Evolutionary conservation across 495 filamentous ascomycete species (phyloP), one percentile per base, ranked within the genome.

Genomic region (Aspergillus bertholletiae): DNA sequence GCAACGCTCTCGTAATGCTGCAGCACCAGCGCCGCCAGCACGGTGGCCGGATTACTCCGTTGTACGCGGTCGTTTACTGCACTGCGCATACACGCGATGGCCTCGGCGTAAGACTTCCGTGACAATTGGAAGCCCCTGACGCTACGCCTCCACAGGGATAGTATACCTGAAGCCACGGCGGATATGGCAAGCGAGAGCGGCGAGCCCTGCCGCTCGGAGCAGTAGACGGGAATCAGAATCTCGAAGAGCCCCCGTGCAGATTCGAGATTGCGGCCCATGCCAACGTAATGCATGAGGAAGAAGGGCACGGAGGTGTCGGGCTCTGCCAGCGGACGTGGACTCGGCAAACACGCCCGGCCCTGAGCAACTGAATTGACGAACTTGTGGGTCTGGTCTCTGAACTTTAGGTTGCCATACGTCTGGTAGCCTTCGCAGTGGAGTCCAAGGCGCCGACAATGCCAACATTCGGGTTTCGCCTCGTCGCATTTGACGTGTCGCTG

Each of bases 401-500:
- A 60, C 34, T 37, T 52, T 6, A 55, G 15, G 2, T 22, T 55
- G 45, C 13, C 18, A 37, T 56, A 34, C 9, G 46, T 11, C 46
- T 35, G 32, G 26, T 49, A 49, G 23, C 56, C 55, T 8, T 27
- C 57, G 43, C 57, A 59, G n/a, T 13, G 32, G 20, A 55, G 35
- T 9, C 35, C 24, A 8, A 55, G 57, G 20, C 57, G 57, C 21
- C 39, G 57, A 28, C 57, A 59, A 5, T 51, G 17, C 41, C 27
- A 46, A 39, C 64, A 67, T 23, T 56, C 22, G n/a, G 64, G 64
- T 27, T 54, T 56, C 12, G 55, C 23, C 51, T 67, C 58, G 51
- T 67, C 58, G 28, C 64, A 67, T 57, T 65, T 68, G 18, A 68
- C 56, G 51, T 57, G 65, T 7, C 65, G 59, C 39, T 55, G 39